These are phyloP conservation scores for Meyerozyma sp. DNA, from an alignment of 1,139 yeast species.

Conservation along the genomic window DNA sequence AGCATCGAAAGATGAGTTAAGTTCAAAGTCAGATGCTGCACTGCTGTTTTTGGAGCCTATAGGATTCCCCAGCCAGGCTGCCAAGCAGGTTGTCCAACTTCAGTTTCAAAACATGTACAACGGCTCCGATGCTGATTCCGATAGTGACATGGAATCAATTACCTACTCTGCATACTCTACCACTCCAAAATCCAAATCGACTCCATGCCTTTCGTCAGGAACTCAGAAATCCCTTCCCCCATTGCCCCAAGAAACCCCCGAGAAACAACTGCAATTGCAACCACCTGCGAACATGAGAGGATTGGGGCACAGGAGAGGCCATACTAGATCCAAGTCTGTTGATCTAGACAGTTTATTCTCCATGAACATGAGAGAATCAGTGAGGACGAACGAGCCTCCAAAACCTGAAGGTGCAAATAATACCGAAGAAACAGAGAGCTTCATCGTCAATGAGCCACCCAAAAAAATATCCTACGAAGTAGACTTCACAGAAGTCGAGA, in stretches of 20 bases:
- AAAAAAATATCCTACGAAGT: constrained; percentile 31
- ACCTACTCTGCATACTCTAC: constrained; percentile 10
- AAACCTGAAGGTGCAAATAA: constrained; percentile 1
- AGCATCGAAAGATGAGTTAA: background rate
- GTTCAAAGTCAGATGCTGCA: constrained; percentile 1
- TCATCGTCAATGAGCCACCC: constrained; percentile 38
- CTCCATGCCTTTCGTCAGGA: background rate
- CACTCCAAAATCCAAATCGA: constrained; percentile 3
- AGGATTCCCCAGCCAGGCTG: constrained; percentile 30
- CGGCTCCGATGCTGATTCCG: constrained; percentile 22
- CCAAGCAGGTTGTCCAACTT: constrained; percentile 22
- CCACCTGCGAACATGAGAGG: background rate
- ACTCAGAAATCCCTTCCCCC: background rate
- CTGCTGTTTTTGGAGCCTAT: constrained; percentile 23
- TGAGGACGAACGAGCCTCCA: background rate
- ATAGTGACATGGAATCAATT: constrained; percentile 22
- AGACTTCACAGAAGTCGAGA: constrained; percentile 34
- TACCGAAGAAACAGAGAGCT: constrained; percentile 10
- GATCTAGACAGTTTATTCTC: background rate
- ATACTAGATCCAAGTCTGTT: constrained; percentile 3
- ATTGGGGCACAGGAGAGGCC: background rate
- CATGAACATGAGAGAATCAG: background rate
- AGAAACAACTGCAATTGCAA: background rate
- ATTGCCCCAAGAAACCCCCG: constrained; percentile 1
- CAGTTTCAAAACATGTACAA: constrained; percentile 20